Base-by-base conservation (phyloP, 306 rosid genomes). In the Cicer bijugum region DNA sequence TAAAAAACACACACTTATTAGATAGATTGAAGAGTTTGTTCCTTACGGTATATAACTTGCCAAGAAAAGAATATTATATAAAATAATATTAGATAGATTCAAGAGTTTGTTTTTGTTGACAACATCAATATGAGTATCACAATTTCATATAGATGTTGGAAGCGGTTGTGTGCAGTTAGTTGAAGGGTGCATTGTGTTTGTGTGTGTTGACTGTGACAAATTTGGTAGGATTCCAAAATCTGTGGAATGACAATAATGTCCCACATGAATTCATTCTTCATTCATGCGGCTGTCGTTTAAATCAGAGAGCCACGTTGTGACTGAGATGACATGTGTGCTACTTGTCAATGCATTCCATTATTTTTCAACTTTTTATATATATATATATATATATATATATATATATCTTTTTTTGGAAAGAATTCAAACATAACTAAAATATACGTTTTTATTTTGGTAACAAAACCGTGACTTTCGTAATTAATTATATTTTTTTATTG, bases 131-230 rank as follows among this genome's bases (percentile, higher is more conserved):
- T 28, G 5, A 28, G 35, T 28, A 56, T 59, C 11, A 59, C 43
- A 59, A 59, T 12, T 59, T 33, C 7, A 6, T 28, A 33, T 59
- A 59, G 65, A 15, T 59, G 35, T 48, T 43, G 35, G 10, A 42
- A 43, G 69, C 60, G 59, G 78, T 62, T 72, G 78, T 42, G 62
- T 33, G 53, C 62, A 12, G 69, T 67, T 8, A n/a, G 67, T 61
- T 38, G 63, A 37, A 12, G 4, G n/a, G 40, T 10, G 63, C 58
- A 0, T 14, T 51, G 6, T 51, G 3, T 14, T 1, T 15, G 4
- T 66, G 19, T 52, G 2, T 43, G 43, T 57, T 7, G 39, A 56
- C 38, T 33, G 63, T 12, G 39, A 47, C 63, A 38, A 61, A 56
- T 67, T 63, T 63, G 71, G 53, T 38, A 52, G 42, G 43, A 63